Conservation (phyloP, 306 rosid genomes). For the Cicer yamashitae region DNA sequence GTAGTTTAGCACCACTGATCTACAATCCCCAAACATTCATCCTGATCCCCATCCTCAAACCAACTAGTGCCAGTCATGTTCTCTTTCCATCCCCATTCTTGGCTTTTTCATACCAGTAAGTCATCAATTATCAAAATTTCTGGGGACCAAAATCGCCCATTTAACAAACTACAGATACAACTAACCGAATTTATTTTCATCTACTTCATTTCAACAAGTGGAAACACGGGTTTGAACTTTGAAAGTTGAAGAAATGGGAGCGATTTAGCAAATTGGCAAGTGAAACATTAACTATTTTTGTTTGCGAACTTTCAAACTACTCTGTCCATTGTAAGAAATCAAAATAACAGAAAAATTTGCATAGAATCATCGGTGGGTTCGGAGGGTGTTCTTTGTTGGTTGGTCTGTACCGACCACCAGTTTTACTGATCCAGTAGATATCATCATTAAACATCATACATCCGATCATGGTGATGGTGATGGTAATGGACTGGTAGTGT, state of each 20-base stretch:
- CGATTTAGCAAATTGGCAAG: not conserved
- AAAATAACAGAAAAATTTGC: not conserved
- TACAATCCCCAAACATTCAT: not conserved
- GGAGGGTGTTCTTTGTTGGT: no score
- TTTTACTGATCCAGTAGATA: no score
- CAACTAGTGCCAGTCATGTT: constrained; percentile 2
- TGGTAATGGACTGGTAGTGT: no score
- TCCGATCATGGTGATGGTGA: no score
- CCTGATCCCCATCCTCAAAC: not conserved
- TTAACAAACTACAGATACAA: not conserved
- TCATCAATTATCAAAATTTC: not conserved
- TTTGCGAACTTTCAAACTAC: not conserved
- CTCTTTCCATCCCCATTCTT: not conserved
- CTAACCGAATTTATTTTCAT: not conserved
- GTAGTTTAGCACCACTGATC: not conserved
- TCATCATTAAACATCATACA: no score
- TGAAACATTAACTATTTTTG: not conserved
- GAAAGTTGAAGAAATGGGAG: not conserved
- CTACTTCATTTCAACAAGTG: not conserved
- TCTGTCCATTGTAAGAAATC: not conserved
- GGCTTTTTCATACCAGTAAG: constrained; percentile 10
- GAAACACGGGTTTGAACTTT: not conserved
- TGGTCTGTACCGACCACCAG: no score
- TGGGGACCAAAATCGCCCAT: not conserved
- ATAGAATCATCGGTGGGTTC: not conserved